Base-by-base conservation (phyloP, 306 rosid genomes). In the Hippophae rhamnoides region DNA sequence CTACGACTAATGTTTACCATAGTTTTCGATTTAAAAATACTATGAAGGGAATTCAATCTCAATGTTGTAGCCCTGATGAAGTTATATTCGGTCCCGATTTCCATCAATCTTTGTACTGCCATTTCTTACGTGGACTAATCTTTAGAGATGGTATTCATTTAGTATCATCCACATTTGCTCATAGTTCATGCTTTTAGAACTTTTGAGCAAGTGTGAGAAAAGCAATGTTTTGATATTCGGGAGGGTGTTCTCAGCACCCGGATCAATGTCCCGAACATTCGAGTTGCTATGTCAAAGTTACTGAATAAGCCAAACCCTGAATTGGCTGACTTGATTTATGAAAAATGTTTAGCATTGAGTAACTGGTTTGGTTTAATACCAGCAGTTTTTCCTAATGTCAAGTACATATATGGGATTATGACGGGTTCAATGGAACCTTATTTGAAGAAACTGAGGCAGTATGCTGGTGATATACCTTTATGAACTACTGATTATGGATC, bases 381-480 rank as follows among this genome's bases (percentile, higher is more conserved):
- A 1, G 95, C 63, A 63, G 77, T 88, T 51, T 85, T 90, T 47
- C 98, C 98, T 0, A 87, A 87, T 77, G 84, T 61, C 0, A 83
- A 87, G 79, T 90, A 83, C 64, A 72, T 90, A 18, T 70, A 72
- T 51, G 98, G 87, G 49, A 82, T 90, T 66, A 87, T 90, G 98
- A 90, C 98, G 0, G 98, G 98, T 31, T 80, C 96, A 40, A 90
- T 90, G 96, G 96, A 83, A 73, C 87, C 84, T 56, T 90, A 87
- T 62, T 52, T 79, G 78, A 78, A 74, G 31, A 87, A 83, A 55
- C 44, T 90, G 65, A 90, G 95, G 84, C 95, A 90, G 59, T 87
- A 90, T 68, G 92, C 87, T 0, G 86, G 80, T 8, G 86, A 78
- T 47, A 41, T 87, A 64, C 99, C 93, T 14, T 65, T 92, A 66